Evolutionary conservation across 2,329 filamentous ascomycete genomes (phyloP).

Genomic region (Aureobasidium sp.): DNA sequence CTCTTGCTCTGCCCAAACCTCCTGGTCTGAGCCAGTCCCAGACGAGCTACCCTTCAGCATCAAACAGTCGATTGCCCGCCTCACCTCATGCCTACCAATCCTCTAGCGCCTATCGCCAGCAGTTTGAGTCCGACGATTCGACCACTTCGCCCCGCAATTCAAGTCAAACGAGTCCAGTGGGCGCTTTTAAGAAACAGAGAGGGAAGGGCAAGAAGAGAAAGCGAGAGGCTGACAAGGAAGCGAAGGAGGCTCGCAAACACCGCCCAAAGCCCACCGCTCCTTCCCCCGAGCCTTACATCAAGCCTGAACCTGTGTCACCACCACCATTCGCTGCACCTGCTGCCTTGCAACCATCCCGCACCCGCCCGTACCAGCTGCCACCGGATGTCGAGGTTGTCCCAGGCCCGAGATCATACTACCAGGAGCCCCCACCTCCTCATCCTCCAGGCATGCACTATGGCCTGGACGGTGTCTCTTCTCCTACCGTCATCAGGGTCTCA

Average conservation of each 20-base stretch:
- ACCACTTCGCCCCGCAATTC: conserved; percentile 15
- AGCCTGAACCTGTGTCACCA: conserved; percentile 57
- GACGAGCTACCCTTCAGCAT: conserved; percentile 26
- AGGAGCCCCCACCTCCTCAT: conserved; percentile 29
- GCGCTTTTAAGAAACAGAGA: conserved; percentile 20
- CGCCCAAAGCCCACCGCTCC: conserved; percentile 29
- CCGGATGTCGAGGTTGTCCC: conserved; percentile 34
- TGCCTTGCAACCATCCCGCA: conserved; percentile 33
- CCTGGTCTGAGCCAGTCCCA: conserved; percentile 45
- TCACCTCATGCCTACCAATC: conserved; percentile 16
- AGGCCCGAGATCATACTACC: conserved; percentile 38
- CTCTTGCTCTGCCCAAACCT: conserved; percentile 47
- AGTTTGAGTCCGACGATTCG: conserved; percentile 19
- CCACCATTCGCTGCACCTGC: conserved; percentile 44
- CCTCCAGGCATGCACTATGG: conserved; percentile 20
- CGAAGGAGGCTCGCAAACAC: conserved; percentile 27
- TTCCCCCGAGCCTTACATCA: conserved; percentile 46
- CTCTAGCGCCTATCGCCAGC: conserved; percentile 14
- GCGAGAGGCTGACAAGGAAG: conserved; percentile 17
- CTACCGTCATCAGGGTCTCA: conserved; percentile 33
- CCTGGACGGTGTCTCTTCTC: conserved; percentile 34
- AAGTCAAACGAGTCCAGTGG: conserved; percentile 19
- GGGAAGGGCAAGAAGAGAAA: conserved; percentile 13
- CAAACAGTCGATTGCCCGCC: conserved; percentile 15
- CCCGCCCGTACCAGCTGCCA: conserved; percentile 31